Conservation (phyloP, 2,329 filamentous ascomycete species). For the Colletotrichum brevisporum region DNA sequence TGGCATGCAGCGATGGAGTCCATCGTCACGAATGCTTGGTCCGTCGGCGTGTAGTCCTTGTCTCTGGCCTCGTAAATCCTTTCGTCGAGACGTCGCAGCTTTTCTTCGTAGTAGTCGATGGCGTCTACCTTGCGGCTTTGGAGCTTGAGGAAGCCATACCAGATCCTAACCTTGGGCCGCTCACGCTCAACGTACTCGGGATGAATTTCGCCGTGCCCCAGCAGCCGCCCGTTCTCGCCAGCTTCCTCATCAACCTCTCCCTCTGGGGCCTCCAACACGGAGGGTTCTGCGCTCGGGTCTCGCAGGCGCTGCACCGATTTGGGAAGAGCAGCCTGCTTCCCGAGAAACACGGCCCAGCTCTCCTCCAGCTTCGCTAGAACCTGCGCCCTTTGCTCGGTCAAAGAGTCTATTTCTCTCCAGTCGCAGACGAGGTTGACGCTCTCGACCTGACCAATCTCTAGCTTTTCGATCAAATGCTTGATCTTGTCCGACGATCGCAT, state of each 20-base stretch:
- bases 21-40: slow-evolving; percentile 97
- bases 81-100: slow-evolving; percentile 83
- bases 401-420: slow-evolving; percentile 84
- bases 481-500: slow-evolving; percentile 87
- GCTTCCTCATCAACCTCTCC: slow-evolving; percentile 60
- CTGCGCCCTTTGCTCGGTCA: slow-evolving; percentile 77
- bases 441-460: slow-evolving; percentile 92
- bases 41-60: slow-evolving; percentile 82
- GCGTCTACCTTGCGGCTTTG: slow-evolving; percentile 84
- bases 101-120: slow-evolving; percentile 94
- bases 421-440: slow-evolving; percentile 88
- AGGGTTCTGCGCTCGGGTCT: slow-evolving; percentile 42
- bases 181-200: slow-evolving; percentile 56
- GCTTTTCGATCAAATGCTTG: slow-evolving; percentile 86
- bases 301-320: slow-evolving; percentile 50
- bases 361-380: slow-evolving; percentile 83
- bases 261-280: slow-evolving; percentile 33
- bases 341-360: slow-evolving; percentile 84
- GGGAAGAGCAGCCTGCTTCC: slow-evolving; percentile 60
- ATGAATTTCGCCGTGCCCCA: slow-evolving; percentile 54
- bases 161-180: slow-evolving; percentile 79
- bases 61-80: slow-evolving; percentile 78
- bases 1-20: slow-evolving; percentile 93
- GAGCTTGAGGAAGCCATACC: slow-evolving; percentile 83
- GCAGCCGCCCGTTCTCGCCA: slow-evolving; percentile 71